Evolutionary conservation across 2,329 filamentous ascomycete species (phyloP), one percentile per base, ranked within the genome.

Genomic region (Claviceps sorghi): DNA sequence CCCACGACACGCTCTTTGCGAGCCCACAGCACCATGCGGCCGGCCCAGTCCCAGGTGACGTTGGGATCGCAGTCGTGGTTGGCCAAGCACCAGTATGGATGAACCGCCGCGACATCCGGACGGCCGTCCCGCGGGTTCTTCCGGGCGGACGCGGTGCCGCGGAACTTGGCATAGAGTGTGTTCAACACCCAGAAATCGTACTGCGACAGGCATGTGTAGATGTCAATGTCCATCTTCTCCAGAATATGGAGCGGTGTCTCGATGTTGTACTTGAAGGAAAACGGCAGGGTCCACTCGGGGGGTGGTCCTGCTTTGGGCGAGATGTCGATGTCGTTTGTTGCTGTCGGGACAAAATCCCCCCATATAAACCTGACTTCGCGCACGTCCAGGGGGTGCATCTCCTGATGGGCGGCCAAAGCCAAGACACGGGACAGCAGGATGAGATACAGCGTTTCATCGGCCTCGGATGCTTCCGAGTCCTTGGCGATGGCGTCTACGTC

Each of bases 1-100:
- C 76, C 77, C 6, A 77, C 68, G 4, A 84, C 72, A 40, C 79
- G 71, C 56, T 75, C 69, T 56, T 80, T 72, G 48, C 82, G 72
- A 2, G 80, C 79, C 72, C 73, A 80, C 54, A 93, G 79, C 38
- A 79, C 77, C 77, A 93, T 90, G 50, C 77, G 77, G 1, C 86
- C 86, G 30, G 84, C 82, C 88, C 90, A 96, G 62, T 95, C 87
- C 93, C 93, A 98, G 3, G 79, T 79, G 41, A 97, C 89, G 65
- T 95, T 96, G 9, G 93, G 93, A 64, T 95, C 83, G 68, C 93
- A 98, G 65, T 89, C 88, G 65, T 98, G 93, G 62, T 98, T 98
- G 30, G 91, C 90, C 32, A 97, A 75, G 68, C 90, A 97, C 89
- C 93, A 98, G 59, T 95, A 81, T 2, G 91, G 89, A 69, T 97